Conservation (phyloP, 441 rosid species). For the Isatis lusitanica region DNA sequence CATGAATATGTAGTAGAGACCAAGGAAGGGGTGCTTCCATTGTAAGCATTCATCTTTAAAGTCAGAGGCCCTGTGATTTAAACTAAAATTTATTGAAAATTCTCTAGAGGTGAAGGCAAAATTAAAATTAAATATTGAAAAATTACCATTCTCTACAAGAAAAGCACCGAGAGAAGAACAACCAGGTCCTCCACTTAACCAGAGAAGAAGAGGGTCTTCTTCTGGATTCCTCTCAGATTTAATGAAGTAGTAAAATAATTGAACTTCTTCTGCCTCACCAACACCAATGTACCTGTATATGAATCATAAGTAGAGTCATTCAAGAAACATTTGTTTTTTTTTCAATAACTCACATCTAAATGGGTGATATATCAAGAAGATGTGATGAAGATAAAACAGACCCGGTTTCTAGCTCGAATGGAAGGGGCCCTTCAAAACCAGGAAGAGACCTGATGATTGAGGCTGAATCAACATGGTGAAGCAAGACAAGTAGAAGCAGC, state of each 20-base stretch:
- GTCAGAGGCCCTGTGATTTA: background rate
- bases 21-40: no score
- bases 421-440: background rate
- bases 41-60: background rate
- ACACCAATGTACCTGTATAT: background rate
- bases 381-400: background rate
- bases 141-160: background rate
- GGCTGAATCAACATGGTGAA: background rate
- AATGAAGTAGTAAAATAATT: background rate
- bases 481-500: background rate
- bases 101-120: background rate
- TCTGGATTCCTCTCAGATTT: background rate
- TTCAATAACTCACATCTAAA: no score
- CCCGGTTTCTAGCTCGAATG: background rate
- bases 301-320: background rate
- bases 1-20: no score
- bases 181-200: background rate
- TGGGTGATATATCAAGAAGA: background rate
- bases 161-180: background rate
- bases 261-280: background rate
- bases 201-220: background rate
- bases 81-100: background rate
- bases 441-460: background rate
- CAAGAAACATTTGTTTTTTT: no score
- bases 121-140: background rate